phyloP scores from a whole-genome alignment of 2,329 filamentous ascomycete genomes.

The Myrmaecium sp. region DNA sequence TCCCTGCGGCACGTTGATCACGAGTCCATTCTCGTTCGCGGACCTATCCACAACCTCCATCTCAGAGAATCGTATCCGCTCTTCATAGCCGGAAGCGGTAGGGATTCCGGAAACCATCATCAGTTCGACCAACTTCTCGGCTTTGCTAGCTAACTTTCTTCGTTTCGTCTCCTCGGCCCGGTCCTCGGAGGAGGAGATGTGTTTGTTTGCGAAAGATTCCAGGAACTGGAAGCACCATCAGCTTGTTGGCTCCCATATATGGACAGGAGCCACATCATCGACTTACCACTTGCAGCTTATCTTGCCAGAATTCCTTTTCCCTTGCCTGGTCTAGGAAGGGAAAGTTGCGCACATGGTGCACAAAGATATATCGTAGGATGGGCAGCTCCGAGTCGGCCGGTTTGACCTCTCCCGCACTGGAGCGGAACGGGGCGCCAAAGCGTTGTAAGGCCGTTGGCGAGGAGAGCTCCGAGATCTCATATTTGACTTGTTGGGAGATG shows the following conservation, averaged over 20 bases:
- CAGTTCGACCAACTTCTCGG: slow-evolving; percentile 86
- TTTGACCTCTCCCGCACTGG: slow-evolving; percentile 79
- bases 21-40: slow-evolving; percentile 76
- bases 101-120: slow-evolving; percentile 99
- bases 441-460: slow-evolving; percentile 86
- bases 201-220: slow-evolving; percentile 91
- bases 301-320: slow-evolving; percentile 99
- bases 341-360: slow-evolving; percentile 94
- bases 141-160: slow-evolving; percentile 79
- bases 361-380: slow-evolving; percentile 89
- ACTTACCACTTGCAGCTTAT: slow-evolving; percentile 83
- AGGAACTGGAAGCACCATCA: slow-evolving; percentile 50
- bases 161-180: slow-evolving; percentile 91
- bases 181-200: slow-evolving; percentile 93
- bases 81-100: slow-evolving; percentile 92
- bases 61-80: slow-evolving; percentile 90
- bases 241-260: neutral
- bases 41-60: slow-evolving; percentile 91
- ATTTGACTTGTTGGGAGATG: slow-evolving; percentile 73
- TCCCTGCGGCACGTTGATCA: slow-evolving; percentile 77
- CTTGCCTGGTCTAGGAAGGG: slow-evolving; percentile 91
- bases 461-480: slow-evolving; percentile 83
- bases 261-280: slow-evolving; percentile 3
- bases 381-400: slow-evolving; percentile 89
- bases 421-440: slow-evolving; percentile 90